Percentiles rank a stretch among this genome's conserved stretches.
Conservation (phyloP, 2,329 filamentous ascomycete species). For the Aspergillus felis region DNA sequence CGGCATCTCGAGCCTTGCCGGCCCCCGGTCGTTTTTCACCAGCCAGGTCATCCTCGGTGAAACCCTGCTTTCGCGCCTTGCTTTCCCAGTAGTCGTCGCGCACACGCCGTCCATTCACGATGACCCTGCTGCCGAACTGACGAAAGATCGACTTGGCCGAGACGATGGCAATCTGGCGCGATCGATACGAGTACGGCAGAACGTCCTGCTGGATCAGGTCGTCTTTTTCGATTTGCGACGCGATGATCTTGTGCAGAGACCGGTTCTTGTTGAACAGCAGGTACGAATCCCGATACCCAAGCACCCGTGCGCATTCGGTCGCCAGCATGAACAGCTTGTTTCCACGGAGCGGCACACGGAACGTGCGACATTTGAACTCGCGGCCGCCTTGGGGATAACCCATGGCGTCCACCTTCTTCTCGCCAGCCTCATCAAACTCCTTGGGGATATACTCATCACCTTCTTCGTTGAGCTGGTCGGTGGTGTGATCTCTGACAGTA, state of each 20-base stretch:
- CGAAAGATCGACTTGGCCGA: constrained; percentile 98
- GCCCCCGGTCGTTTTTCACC: constrained; percentile 94
- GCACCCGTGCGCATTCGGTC: constrained; percentile 89
- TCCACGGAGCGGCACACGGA: constrained; percentile 83
- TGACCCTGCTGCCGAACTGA: constrained; percentile 93
- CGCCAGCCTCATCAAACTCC: constrained; percentile 87
- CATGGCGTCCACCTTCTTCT: constrained; percentile 84
- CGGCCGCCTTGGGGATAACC: constrained; percentile 78
- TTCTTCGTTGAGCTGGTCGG: constrained; percentile 83
- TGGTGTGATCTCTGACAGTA: constrained; percentile 94
- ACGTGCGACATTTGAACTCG: constrained; percentile 89
- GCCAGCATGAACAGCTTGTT: constrained; percentile 98
- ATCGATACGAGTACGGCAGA: constrained; percentile 93
- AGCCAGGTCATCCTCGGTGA: constrained; percentile 92
- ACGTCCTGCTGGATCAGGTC: constrained; percentile 94
- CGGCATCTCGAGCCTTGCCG: constrained; percentile 79
- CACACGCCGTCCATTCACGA: constrained; percentile 82
- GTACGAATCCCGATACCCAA: constrained; percentile 96
- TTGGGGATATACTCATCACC: constrained; percentile 93
- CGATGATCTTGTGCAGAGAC: constrained; percentile 96
- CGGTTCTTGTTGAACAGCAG: constrained; percentile 97
- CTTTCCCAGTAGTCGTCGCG: constrained; percentile 99
- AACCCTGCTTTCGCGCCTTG: constrained; percentile 94
- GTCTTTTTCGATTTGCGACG: constrained; percentile 92
- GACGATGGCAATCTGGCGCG: constrained; percentile 97